Conservation (phyloP, 2,329 filamentous ascomycete genomes). For the Salinomyces thailandicus region DNA sequence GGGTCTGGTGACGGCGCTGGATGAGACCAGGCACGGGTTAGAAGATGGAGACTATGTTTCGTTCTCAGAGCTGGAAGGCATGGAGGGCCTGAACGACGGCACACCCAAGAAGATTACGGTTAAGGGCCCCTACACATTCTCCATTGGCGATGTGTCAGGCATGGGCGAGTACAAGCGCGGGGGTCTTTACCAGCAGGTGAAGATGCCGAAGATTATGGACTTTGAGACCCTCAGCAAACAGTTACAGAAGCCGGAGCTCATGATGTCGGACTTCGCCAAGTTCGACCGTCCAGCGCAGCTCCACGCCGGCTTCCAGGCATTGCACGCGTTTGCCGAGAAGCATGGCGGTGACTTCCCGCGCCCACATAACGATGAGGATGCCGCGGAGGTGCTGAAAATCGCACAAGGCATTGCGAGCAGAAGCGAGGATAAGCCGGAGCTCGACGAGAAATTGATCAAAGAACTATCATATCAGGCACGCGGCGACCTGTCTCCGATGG, state of each 20-base stretch:
- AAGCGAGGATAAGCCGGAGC: slow-evolving; percentile 61
- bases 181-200: slow-evolving; percentile 88
- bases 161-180: slow-evolving; percentile 80
- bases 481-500: slow-evolving; percentile 84
- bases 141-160: slow-evolving; percentile 82
- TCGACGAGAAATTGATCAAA: slow-evolving; percentile 84
- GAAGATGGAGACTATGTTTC: slow-evolving; percentile 96
- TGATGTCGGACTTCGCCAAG: slow-evolving; percentile 94
- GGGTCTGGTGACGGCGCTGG: slow-evolving; percentile 81
- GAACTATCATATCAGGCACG: slow-evolving; percentile 91
- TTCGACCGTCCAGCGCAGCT: slow-evolving; percentile 90
- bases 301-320: slow-evolving; percentile 82
- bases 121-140: slow-evolving; percentile 92
- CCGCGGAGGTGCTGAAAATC: slow-evolving; percentile 62
- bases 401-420: slow-evolving; percentile 61
- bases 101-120: slow-evolving; percentile 85
- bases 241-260: slow-evolving; percentile 74
- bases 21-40: slow-evolving; percentile 88
- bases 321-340: slow-evolving; percentile 71
- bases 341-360: slow-evolving; percentile 64
- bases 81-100: slow-evolving; percentile 75
- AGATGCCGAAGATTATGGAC: slow-evolving; percentile 90
- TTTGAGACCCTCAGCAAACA: slow-evolving; percentile 74
- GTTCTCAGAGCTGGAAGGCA: slow-evolving; percentile 84
- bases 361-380: slow-evolving; percentile 77